Percentiles rank a stretch among this genome's conserved stretches.
These are phyloP conservation scores for Neonectria neomacrospora DNA, from an alignment of 2,329 filamentous ascomycete genomes.

Conservation along the genomic window DNA sequence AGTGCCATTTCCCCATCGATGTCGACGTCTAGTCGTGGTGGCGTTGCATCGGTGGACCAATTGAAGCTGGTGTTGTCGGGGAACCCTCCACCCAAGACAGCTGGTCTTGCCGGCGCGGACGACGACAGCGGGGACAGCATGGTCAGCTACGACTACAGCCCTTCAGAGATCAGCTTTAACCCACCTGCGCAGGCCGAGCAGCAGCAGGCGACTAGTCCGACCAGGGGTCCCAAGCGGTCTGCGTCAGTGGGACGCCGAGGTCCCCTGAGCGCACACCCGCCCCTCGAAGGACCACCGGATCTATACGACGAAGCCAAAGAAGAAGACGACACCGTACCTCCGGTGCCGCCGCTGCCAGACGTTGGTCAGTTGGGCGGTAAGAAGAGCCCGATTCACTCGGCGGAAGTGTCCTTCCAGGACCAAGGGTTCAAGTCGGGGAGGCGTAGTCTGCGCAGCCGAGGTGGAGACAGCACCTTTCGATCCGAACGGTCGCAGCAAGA, in stretches of 20 bases:
- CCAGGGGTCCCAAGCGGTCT: conserved; percentile 46
- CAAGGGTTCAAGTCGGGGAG: conserved; percentile 48
- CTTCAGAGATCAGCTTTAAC: conserved; percentile 74
- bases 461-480: conserved; percentile 52
- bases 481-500: conserved; percentile 50
- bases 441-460: conserved; percentile 56
- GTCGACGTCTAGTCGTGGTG: conserved; percentile 58
- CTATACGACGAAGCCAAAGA: conserved; percentile 47
- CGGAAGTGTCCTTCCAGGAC: conserved; percentile 50
- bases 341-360: conserved; percentile 66
- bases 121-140: conserved; percentile 74
- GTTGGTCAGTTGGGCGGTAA: conserved; percentile 47
- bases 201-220: conserved; percentile 45
- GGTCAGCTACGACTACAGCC: conserved; percentile 74
- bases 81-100: conserved; percentile 54
- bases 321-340: conserved; percentile 58
- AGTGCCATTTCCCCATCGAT: conserved; percentile 61
- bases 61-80: conserved; percentile 71
- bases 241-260: conserved; percentile 53
- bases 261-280: conserved; percentile 58
- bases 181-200: conserved; percentile 49
- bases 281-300: conserved; percentile 45
- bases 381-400: conserved; percentile 42
- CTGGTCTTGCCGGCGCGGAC: conserved; percentile 51
- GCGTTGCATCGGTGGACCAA: conserved; percentile 71